These are phyloP conservation scores for Aureobasidium sp. DNA, from an alignment of 2,329 filamentous ascomycete species.

Conservation along the genomic window DNA sequence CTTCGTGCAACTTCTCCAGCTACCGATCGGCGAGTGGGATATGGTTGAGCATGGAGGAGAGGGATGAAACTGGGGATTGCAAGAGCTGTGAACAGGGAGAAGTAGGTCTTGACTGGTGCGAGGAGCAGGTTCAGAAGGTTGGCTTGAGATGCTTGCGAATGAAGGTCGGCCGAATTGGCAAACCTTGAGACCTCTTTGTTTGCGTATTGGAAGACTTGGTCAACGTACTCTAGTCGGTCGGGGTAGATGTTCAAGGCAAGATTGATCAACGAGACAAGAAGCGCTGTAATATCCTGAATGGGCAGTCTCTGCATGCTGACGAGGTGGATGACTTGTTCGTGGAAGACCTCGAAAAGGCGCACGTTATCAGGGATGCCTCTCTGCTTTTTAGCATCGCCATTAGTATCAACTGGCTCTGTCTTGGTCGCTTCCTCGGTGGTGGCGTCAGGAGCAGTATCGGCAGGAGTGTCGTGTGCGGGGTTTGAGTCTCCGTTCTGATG, in stretches of 20 bases:
- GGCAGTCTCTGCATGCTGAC: conserved; percentile 86
- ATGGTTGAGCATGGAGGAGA: conserved; percentile 83
- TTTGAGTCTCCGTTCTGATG: conserved; percentile 21
- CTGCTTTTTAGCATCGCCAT: conserved; percentile 38
- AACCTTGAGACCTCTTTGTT: conserved; percentile 80
- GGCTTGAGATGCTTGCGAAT: conserved; percentile 78
- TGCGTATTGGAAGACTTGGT: conserved; percentile 86
- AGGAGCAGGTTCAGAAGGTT: conserved; percentile 86
- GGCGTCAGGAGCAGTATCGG: conserved; percentile 22
- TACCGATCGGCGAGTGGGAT: conserved; percentile 82
- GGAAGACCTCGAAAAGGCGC: conserved; percentile 94
- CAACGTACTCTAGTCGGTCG: conserved; percentile 83
- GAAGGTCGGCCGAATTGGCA: conserved; percentile 89
- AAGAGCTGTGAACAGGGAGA: conserved; percentile 92
- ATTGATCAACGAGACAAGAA: conserved; percentile 89
- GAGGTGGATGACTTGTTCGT: conserved; percentile 87
- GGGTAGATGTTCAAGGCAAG: conserved; percentile 95
- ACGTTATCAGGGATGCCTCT: conserved; percentile 65
- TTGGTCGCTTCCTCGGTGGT: conserved; percentile 25
- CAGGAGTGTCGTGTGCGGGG: conserved; percentile 23
- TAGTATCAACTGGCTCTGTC: conserved; percentile 28
- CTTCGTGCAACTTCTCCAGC: conserved; percentile 80
- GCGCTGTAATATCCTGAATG: conserved; percentile 88
- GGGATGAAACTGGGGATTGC: conserved; percentile 88
- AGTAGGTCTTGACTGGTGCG: conserved; percentile 80